Evolutionary conservation across 23 red algal genomes (phyloP), one percentile per base, ranked within the genome.

Genomic region (Agarophyton chilense): DNA sequence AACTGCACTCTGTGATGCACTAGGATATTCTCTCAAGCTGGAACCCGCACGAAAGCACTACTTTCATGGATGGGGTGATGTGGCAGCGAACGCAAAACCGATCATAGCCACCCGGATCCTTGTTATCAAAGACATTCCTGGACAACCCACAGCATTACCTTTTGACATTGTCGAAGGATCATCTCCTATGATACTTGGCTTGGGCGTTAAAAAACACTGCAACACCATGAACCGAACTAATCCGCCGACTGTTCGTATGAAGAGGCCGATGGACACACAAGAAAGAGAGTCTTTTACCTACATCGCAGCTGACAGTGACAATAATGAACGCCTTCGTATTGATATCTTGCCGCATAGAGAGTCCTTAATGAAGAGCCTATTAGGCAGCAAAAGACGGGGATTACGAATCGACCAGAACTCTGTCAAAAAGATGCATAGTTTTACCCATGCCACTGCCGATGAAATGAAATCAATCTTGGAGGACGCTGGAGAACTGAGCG

Each of bases 91-190:
- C 26, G 82, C 63, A 21, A 29, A 55, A 32, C 61, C 43, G 34
- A 24, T 87, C 0, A 47, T 72, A 44, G 29, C 32, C 43, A 87
- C 44, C 7, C 74, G 82, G 82, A 74, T 12, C 11, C 35, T 87
- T 41, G 29, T 72, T 52, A 53, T 87, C 1, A 87, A 87, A 52
- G 82, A 74, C 65, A 45, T 72, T 24, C 25, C 50, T 44, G 65
- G 64, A 47, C 25, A 74, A 45, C 63, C 82, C 36, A 72, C 82
- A 28, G 42, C 47, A 54, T 10, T 87, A 12, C 25, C 46, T 6
- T 84, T 84, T 22, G 80, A 65, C 39, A 31, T 84, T 51, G 80
- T 87, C n/a, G 39, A 87, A 55, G 82, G 64, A 21, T 52, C 61
- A 14, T 87, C 82, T 24, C 62, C 39, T 72, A 53, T 72, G 39